phyloP scores from a whole-genome alignment of 805 yeast genomes.

The Starmera quercuum region DNA sequence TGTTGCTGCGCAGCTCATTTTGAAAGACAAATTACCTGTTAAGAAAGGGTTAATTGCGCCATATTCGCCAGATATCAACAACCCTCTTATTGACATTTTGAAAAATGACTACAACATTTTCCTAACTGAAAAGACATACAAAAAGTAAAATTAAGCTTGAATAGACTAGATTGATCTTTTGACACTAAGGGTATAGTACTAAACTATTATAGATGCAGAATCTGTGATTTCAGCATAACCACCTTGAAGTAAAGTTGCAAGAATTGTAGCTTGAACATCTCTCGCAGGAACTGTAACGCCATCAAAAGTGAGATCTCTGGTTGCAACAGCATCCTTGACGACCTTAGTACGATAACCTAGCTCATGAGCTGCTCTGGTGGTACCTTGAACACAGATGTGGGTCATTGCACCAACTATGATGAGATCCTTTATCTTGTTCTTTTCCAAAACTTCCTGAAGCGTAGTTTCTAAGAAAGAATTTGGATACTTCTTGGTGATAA shows the following conservation, averaged over 20 bases:
- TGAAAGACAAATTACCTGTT: constrained; percentile 63
- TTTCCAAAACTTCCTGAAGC: constrained; percentile 5
- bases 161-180: not conserved
- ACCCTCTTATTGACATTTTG: constrained; percentile 85
- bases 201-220: not conserved
- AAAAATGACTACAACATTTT: constrained; percentile 85
- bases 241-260: constrained; percentile 12
- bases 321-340: constrained; percentile 12
- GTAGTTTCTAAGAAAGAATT: constrained; percentile 10
- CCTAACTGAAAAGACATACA: constrained; percentile 75
- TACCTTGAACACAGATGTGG: constrained; percentile 14
- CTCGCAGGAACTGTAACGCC: constrained; percentile 7
- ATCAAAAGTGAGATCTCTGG: constrained; percentile 11
- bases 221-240: not conserved
- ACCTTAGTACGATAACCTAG: constrained; percentile 9
- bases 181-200: no score
- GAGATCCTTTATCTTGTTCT: constrained; percentile 4
- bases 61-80: constrained; percentile 81
- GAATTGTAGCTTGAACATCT: constrained; percentile 7
- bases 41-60: constrained; percentile 90
- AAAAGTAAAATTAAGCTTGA: not conserved
- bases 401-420: constrained; percentile 14
- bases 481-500: constrained; percentile 9
- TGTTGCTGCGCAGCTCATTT: constrained; percentile 81
- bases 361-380: constrained; percentile 12